Evolutionary conservation across 768 basidiomycete genomes (phyloP), one percentile per base, ranked within the genome.

Genomic region (Amanita polypyramis): DNA sequence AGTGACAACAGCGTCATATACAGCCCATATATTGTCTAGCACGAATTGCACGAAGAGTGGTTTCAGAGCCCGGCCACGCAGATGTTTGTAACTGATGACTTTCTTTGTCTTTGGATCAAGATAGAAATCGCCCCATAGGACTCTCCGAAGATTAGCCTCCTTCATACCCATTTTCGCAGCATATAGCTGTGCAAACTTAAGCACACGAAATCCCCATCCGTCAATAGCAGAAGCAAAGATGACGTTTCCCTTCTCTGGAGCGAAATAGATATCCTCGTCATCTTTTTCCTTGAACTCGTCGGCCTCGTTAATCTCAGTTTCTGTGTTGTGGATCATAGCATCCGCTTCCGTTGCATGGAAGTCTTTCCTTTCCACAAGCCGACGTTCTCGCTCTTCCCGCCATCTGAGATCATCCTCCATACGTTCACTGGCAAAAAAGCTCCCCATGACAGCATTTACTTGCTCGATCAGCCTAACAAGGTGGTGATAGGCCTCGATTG

Each of bases 371-470:
- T 73, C 75, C 10, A 80, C 81, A 14, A 95, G 66, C 10, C 93
- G 77, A 17, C 80, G 75, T 57, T 97, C 91, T 23, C 88, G 80
- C 54, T 91, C 90, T 68, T 98, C 95, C 53, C 85, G 72, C 91
- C 96, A 96, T 11, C 90, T 74, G 17, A 92, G 64, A 65, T 98
- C 94, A 52, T 97, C 93, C 54, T 95, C 93, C 93, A 98, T 96
- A 14, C 96, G 72, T 52, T 97, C 95, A 2, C 85, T 77, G 3
- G 94, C 92, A 58, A 93, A 98, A 64, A 97, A 94, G 49, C 80
- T 79, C 0, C 96, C 96, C 92, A 98, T 95, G 43, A 98, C 90
- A 0, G 93, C 96, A 58, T 98, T 99, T 20, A 97, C 94, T 58
- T 96, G 90, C 62, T 98, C 95, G 45, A 99, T 90, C 11, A 97